Base-by-base conservation (phyloP, 208 protist species). In the Leishmania aethiopica region DNA sequence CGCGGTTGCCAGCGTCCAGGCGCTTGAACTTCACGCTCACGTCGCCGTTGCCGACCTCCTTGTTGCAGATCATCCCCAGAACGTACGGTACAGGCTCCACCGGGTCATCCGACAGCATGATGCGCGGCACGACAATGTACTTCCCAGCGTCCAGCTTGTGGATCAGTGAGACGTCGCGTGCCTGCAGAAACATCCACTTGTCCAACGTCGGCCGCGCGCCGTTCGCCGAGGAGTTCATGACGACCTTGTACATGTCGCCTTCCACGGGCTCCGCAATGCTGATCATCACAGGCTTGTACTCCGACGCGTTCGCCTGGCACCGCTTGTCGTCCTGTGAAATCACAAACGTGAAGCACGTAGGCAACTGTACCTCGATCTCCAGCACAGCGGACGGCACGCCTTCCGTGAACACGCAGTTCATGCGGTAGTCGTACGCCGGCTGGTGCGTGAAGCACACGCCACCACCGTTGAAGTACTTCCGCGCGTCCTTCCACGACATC, bases 391-490 rank as follows among this genome's bases (percentile, higher is more conserved):
- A 93, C 53, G 95, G 92, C 37, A 90, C 78, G 55, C 85, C 60
- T 1, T 93, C 85, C 57, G 90, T 88, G 88, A 97, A 97, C 59
- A 82, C 85, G 55, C 91, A 91, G 74, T 91, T 86, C 59, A 96
- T 81, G 85, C 95, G 92, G 84, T 96, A 96, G 88, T 96, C 93
- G 79, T 93, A 95, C 67, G 84, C 76, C 13, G 87, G 81, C 53
- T 71, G 71, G 75, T 93, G 90, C 45, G 83, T 84, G 83, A 96
- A 95, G 85, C 87, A 97, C 57, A 97, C 90, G 40, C 91, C 91
- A 32, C 92, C 95, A 64, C 92, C 91, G 86, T 96, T 95, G 85
- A 97, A 98, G 88, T 94, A 97, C 84, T 95, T 88, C 70, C 88
- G 85, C 71, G 82, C 88, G 59, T 93, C 92, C 74, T 88, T 87